A percentile compares a stretch with the other conserved stretches of the same genome.
Evolutionary conservation across 2,329 filamentous ascomycete species (phyloP).

Genomic region (Trichoderma koningiopsis): DNA sequence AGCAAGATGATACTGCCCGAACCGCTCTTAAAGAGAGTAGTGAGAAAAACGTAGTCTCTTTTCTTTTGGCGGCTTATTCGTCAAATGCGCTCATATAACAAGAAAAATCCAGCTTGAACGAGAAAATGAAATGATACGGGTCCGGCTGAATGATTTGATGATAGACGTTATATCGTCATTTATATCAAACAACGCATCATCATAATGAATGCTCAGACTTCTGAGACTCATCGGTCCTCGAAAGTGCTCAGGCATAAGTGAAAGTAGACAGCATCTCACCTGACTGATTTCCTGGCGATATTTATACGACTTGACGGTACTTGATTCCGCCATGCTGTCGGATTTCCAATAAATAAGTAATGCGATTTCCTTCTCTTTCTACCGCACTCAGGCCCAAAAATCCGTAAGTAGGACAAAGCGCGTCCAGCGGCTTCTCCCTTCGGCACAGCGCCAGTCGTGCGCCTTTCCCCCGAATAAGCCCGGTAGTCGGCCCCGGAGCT

Average conservation of each 20-base stretch:
- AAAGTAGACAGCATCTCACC: conserved; percentile 53
- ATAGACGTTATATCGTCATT: neutral
- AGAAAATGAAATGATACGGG: neutral
- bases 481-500: neutral
- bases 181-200: neutral
- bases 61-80: neutral
- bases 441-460: neutral
- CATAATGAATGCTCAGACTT: neutral
- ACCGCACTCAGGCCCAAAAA: neutral
- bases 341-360: neutral
- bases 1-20: neutral
- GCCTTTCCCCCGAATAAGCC: neutral
- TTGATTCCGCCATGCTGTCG: conserved; percentile 63
- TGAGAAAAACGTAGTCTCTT: neutral
- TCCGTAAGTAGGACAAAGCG: neutral
- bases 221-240: neutral
- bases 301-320: conserved; percentile 65
- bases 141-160: neutral
- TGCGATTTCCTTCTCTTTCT: conserved; percentile 14
- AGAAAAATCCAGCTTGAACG: neutral
- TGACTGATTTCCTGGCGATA: conserved; percentile 99
- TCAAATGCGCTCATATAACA: neutral
- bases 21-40: neutral
- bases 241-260: neutral
- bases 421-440: neutral